These are phyloP conservation scores for Hura crepitans DNA, from an alignment of 441 rosid species.

Conservation along the genomic window DNA sequence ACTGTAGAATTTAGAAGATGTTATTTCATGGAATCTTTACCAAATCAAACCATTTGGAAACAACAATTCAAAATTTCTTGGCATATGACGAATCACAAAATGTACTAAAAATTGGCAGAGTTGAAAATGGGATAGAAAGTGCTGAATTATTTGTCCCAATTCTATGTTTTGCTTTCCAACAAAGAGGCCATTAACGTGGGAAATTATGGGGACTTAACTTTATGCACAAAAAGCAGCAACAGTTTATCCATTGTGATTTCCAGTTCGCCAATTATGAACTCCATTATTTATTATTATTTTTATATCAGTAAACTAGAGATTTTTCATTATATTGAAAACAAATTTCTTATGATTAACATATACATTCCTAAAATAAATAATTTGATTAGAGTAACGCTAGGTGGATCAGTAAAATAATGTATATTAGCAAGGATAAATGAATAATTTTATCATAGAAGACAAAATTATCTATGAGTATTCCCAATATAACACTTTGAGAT, in stretches of 20 bases:
- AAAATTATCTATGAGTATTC: too few relatives aligned
- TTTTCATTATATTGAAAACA: too few relatives aligned
- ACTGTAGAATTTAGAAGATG: background rate
- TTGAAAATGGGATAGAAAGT: background rate
- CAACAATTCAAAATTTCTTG: background rate
- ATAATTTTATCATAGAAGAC: too few relatives aligned
- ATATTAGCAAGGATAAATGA: too few relatives aligned
- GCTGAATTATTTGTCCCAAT: constrained; percentile 16
- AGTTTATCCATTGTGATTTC: constrained; percentile 17
- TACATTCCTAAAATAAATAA: too few relatives aligned
- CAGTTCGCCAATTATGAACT: constrained; percentile 5
- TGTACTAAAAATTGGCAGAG: background rate
- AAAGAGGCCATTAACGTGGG: constrained; percentile 35
- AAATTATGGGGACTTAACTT: constrained; percentile 25
- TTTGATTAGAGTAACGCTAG: too few relatives aligned
- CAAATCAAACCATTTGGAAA: background rate
- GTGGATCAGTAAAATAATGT: too few relatives aligned
- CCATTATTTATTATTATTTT: too few relatives aligned
- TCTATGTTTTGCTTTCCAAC: constrained; percentile 41
- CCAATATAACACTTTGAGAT: too few relatives aligned
- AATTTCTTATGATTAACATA: too few relatives aligned
- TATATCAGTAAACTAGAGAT: too few relatives aligned
- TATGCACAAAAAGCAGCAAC: constrained; percentile 18
- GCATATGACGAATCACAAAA: background rate
- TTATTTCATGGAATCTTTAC: background rate